Evolutionary conservation across 805 yeast species (phyloP).

Genomic region (Kuraishia piskuri): DNA sequence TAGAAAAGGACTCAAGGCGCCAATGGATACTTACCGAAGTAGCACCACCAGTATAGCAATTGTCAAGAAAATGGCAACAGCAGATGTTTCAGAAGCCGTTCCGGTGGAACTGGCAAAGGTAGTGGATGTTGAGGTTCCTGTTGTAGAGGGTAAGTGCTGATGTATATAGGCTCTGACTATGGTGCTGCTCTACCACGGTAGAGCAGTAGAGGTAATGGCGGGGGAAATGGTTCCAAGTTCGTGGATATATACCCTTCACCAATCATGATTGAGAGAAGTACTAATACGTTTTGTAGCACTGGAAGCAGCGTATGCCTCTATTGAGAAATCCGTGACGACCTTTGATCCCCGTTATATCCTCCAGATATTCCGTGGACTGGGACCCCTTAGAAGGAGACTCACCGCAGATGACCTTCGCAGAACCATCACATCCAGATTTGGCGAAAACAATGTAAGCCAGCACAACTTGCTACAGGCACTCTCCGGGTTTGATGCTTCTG

Average conservation of each 20-base stretch:
- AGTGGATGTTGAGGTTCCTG: neutral
- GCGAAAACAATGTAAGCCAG: constrained; percentile 36
- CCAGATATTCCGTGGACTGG: constrained; percentile 77
- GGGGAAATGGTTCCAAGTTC: no score
- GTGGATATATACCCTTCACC: no score
- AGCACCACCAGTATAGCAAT: neutral
- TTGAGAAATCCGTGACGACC: constrained; percentile 30
- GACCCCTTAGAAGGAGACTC: constrained; percentile 61
- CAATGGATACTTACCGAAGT: neutral
- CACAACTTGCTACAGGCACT: constrained; percentile 28
- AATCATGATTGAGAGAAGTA: neutral
- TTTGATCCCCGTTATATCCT: constrained; percentile 84
- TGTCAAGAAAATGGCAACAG: neutral
- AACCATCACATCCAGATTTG: constrained; percentile 49
- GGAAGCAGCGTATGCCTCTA: constrained; percentile 9
- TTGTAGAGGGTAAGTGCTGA: neutral
- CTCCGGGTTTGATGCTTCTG: constrained; percentile 17
- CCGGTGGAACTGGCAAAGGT: neutral
- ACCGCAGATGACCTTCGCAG: constrained; percentile 43
- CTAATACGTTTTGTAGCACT: neutral
- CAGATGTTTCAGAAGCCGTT: neutral
- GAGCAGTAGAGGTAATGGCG: no score
- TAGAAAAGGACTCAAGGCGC: neutral
- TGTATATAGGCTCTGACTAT: no score
- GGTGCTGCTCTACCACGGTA: no score